A percentile compares a stretch with the other conserved stretches of the same genome.
phyloP scores from a whole-genome alignment of 2,329 filamentous ascomycete species.

The Arthrinium phaeospermum region DNA sequence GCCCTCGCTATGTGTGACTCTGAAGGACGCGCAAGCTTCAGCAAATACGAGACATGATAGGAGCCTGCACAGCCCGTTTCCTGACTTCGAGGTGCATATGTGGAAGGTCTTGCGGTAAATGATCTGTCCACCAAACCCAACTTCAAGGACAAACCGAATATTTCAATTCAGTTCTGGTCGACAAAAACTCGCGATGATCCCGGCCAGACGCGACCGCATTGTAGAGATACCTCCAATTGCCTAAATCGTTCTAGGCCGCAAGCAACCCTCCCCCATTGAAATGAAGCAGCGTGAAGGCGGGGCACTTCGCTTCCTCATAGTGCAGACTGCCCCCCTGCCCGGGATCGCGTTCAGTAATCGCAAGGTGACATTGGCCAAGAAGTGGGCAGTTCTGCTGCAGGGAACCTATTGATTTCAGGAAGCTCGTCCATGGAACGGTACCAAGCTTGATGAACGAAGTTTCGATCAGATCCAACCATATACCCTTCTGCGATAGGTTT shows the following conservation, averaged over 20 bases:
- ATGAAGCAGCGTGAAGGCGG: neutral
- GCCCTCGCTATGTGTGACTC: neutral
- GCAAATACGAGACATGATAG: neutral
- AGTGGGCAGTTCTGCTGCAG: neutral
- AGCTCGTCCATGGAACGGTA: no score
- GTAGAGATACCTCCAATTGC: conserved; percentile 1
- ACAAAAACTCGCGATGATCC: neutral
- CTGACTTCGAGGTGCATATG: neutral
- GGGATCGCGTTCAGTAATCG: neutral
- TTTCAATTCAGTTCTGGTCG: neutral
- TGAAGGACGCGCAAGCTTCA: neutral
- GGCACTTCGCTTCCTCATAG: neutral
- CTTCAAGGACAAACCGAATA: neutral
- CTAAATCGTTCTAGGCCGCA: neutral
- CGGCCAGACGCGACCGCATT: neutral
- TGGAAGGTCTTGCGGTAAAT: neutral
- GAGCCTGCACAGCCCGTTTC: neutral
- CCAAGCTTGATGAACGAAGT: neutral
- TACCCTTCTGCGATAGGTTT: neutral
- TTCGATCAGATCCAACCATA: neutral
- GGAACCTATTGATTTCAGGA: neutral
- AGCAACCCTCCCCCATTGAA: neutral
- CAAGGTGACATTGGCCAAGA: neutral
- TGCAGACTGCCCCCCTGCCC: neutral
- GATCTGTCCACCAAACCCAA: neutral